Evolutionary conservation across 2,329 filamentous ascomycete species (phyloP).

Genomic region (Arthrobotrys musiformis): DNA sequence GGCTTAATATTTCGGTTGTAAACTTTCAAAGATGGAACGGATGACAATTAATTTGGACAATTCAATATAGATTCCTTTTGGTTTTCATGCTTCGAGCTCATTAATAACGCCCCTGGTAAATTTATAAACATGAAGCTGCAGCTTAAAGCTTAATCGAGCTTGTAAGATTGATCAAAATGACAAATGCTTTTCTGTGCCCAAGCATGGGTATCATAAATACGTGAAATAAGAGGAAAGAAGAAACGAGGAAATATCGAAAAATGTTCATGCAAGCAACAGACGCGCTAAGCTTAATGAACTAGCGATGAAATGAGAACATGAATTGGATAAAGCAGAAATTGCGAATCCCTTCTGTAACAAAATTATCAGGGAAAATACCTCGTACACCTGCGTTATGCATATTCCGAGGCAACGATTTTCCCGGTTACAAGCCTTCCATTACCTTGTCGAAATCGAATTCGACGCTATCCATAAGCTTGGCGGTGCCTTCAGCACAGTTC

Average conservation of each 20-base stretch:
- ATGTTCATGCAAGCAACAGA: neutral
- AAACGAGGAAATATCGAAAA: neutral
- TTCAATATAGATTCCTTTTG: conserved; percentile 2
- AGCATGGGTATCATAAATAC: conserved; percentile 54
- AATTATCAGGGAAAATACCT: conserved; percentile 19
- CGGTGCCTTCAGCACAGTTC: conserved; percentile 55
- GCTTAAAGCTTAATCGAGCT: neutral
- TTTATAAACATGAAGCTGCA: neutral
- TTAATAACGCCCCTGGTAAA: neutral
- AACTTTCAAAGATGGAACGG: neutral
- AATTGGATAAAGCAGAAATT: neutral
- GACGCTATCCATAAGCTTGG: conserved; percentile 57
- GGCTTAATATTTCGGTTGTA: conserved; percentile 25
- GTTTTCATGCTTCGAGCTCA: neutral
- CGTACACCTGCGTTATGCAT: conserved; percentile 6
- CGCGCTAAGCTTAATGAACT: conserved; percentile 13
- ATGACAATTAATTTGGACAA: neutral
- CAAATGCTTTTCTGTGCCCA: conserved; percentile 52
- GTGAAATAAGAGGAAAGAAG: neutral
- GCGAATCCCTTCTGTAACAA: neutral
- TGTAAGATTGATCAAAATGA: neutral
- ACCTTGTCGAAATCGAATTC: conserved; percentile 60
- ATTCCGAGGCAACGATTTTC: conserved; percentile 8
- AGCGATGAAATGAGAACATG: neutral
- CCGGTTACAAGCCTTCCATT: conserved; percentile 56